Conservation (phyloP, 164 flowering plant genomes). For the Magnolia sinica region DNA sequence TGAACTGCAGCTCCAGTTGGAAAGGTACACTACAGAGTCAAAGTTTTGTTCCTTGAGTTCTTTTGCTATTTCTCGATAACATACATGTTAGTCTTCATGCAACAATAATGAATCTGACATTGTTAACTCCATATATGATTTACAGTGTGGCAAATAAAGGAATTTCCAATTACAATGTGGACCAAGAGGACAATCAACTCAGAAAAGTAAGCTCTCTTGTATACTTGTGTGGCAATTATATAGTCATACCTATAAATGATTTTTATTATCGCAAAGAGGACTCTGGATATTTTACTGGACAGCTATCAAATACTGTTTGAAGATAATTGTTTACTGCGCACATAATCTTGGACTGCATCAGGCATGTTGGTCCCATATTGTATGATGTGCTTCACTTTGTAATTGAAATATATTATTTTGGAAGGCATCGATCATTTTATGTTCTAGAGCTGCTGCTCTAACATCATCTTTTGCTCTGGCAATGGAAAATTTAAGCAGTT, state of each 20-base stretch:
- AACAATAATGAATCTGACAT: constrained; percentile 3
- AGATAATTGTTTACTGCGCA: neutral
- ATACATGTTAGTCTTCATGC: neutral
- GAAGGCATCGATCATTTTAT: no score
- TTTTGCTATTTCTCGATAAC: neutral
- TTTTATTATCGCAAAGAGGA: neutral
- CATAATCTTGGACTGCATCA: no score
- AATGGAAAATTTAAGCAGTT: no score
- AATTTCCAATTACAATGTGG: constrained; percentile 14
- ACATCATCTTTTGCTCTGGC: no score
- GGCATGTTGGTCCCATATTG: no score
- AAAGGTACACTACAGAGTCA: constrained; percentile 45
- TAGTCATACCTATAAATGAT: neutral
- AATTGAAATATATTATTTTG: no score
- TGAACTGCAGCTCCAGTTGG: constrained; percentile 82
- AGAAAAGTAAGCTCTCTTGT: constrained; percentile 46
- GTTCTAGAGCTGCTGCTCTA: no score
- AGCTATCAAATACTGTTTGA: neutral
- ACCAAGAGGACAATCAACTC: constrained; percentile 38
- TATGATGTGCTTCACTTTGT: no score
- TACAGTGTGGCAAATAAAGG: constrained; percentile 49
- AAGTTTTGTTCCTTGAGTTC: neutral
- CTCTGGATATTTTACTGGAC: neutral
- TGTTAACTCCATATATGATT: constrained; percentile 1
- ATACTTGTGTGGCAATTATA: neutral